phyloP scores from a whole-genome alignment of 1,139 yeast species.

The Magnusiomyces clavatus region DNA sequence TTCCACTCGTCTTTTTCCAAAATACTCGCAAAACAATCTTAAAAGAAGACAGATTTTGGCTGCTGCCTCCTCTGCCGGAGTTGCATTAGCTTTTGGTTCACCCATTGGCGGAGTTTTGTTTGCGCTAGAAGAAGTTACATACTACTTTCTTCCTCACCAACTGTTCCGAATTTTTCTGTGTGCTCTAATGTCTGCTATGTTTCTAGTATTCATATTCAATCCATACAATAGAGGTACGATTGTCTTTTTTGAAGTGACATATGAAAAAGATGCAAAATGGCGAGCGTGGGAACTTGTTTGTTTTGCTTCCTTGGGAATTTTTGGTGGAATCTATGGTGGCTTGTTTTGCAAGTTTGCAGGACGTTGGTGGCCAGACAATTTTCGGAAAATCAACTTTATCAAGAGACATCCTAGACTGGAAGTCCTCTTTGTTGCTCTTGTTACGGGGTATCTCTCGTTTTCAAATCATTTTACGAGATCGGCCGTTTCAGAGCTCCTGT shows the following conservation, averaged over 20 bases:
- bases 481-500: conserved; percentile 47
- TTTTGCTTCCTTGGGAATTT: conserved; percentile 45
- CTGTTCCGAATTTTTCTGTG: conserved; percentile 54
- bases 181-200: conserved; percentile 51
- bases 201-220: conserved; percentile 43
- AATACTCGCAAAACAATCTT: conserved; percentile 44
- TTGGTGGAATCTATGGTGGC: conserved; percentile 56
- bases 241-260: conserved; percentile 50
- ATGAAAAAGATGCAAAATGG: conserved; percentile 45
- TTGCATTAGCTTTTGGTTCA: conserved; percentile 62
- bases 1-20: conserved; percentile 44
- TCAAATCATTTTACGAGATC: conserved; percentile 48
- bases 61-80: conserved; percentile 64
- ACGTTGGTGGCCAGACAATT: conserved; percentile 41
- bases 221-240: conserved; percentile 61
- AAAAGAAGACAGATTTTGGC: conserved; percentile 52
- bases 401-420: conserved; percentile 41
- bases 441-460: conserved; percentile 46
- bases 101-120: conserved; percentile 65
- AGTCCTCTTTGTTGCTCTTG: conserved; percentile 40
- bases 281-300: conserved; percentile 40
- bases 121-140: conserved; percentile 57
- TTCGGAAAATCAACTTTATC: conserved; percentile 32
- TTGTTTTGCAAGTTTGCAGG: conserved; percentile 42
- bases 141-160: conserved; percentile 51